Base-by-base conservation (phyloP, 148 eudicot genomes). In the Vaccinium myrtillus region DNA sequence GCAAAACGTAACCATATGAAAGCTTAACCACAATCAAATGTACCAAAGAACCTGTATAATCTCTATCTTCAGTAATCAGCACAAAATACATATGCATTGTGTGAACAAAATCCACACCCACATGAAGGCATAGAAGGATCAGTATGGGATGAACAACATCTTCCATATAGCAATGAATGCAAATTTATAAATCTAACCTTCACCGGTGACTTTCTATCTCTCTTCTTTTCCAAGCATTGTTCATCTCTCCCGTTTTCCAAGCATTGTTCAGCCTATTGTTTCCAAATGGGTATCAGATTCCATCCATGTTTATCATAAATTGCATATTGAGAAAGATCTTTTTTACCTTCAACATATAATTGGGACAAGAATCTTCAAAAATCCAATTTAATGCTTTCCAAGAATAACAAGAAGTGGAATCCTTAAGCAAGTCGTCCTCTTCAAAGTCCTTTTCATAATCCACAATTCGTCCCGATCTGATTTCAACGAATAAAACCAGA, bases 321-420 rank as follows among this genome's bases (percentile, higher is more conserved):
- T 27, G 32, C 51, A 65, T 6, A 65, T 10, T 12, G 49, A 25
- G 49, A 23, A 49, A 18, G 13, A 39, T 27, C 70, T 54, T 43
- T 70, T 50, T 55, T 84, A 86, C 98, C 93, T 92, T 94, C 87
- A 91, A 81, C 93, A 94, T 89, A 84, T 94, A 94, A 67, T 91
- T 95, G 74, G 98, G 95, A 81, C 94, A 94, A 63, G 94, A 89
- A 88, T 91, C 91, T 77, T 90, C 92, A 19, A 81, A 79, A 59
- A 94, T 91, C 98, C 94, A 94, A 46, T 82, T 91, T 85, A 93
- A 89, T 48, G 98, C 93, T 87, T 93, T 90, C 82, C 92, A 89
- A 63, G 98, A 94, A 88, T 94, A 93, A 85, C 92, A 94, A 15
- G 86, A 82, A 77, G 93, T 86, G 63, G 94, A 87, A 65, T 91